These are phyloP conservation scores for Penicillium sp. DNA, from an alignment of 2,329 filamentous ascomycete species.

Conservation along the genomic window DNA sequence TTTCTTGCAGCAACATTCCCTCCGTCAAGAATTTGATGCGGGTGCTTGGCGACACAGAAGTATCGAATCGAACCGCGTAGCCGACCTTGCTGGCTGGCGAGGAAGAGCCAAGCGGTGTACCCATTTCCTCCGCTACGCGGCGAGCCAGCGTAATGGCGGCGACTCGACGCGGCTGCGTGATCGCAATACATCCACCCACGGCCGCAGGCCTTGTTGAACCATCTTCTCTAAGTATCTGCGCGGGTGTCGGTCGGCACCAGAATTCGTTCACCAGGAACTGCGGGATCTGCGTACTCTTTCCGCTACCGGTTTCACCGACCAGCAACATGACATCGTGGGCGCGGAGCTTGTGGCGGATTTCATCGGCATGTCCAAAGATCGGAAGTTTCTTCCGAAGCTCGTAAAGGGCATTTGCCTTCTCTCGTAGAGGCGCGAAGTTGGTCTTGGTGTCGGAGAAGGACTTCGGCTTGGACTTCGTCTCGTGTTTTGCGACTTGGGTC, in stretches of 20 bases:
- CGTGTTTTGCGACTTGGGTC: constrained; percentile 5
- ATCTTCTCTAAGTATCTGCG: constrained; percentile 42
- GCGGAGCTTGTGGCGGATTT: constrained; percentile 62
- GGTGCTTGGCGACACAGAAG: constrained; percentile 73
- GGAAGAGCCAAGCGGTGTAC: constrained; percentile 56
- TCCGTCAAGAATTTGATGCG: constrained; percentile 93
- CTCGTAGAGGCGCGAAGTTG: constrained; percentile 33
- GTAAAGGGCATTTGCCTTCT: constrained; percentile 47
- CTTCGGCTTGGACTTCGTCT: constrained; percentile 17
- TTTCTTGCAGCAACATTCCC: constrained; percentile 91
- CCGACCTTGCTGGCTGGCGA: constrained; percentile 66
- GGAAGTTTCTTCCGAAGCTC: constrained; percentile 64
- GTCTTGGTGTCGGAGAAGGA: constrained; percentile 21
- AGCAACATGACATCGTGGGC: constrained; percentile 73
- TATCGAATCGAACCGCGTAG: constrained; percentile 93
- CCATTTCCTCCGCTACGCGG: constrained; percentile 81
- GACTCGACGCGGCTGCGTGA: constrained; percentile 90
- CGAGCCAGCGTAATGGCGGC: constrained; percentile 87
- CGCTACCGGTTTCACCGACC: constrained; percentile 90
- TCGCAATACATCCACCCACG: constrained; percentile 77
- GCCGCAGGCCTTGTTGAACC: constrained; percentile 41
- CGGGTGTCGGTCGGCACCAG: constrained; percentile 66
- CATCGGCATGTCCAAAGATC: constrained; percentile 69
- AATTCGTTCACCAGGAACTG: constrained; percentile 76
- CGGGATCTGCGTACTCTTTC: constrained; percentile 94